Percentiles rank a stretch among this genome's conserved stretches.
These are phyloP conservation scores for Cercospora brassicicola DNA, from an alignment of 2,329 filamentous ascomycete species.

Conservation along the genomic window DNA sequence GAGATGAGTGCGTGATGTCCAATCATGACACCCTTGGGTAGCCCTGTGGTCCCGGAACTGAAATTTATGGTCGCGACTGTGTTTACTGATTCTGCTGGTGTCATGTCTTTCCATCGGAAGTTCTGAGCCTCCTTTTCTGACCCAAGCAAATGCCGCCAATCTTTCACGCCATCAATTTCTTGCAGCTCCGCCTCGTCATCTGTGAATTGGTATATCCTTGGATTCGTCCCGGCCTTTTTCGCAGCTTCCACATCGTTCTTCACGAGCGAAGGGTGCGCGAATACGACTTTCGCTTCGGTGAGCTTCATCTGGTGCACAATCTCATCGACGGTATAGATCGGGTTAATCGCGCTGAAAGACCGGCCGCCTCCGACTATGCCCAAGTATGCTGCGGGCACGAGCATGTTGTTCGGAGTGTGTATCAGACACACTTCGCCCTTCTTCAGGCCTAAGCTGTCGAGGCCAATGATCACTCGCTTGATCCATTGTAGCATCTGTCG, in stretches of 20 bases:
- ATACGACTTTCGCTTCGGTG: slow-evolving; percentile 45
- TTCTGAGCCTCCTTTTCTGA: slow-evolving; percentile 38
- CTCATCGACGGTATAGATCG: slow-evolving; percentile 54
- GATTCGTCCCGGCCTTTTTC: slow-evolving; percentile 49
- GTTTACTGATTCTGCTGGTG: slow-evolving; percentile 49
- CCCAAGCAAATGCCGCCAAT: slow-evolving; percentile 38
- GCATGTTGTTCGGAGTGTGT: slow-evolving; percentile 57
- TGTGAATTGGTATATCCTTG: slow-evolving; percentile 48
- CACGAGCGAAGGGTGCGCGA: slow-evolving; percentile 51
- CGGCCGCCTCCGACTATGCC: slow-evolving; percentile 55
- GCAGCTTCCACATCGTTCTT: slow-evolving; percentile 53
- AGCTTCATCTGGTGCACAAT: slow-evolving; percentile 52
- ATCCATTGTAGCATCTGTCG: slow-evolving; percentile 53
- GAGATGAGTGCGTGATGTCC: slow-evolving; percentile 35
- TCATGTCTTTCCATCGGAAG: slow-evolving; percentile 57
- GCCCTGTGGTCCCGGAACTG: slow-evolving; percentile 72
- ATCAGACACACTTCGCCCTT: slow-evolving; percentile 56
- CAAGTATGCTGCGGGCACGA: slow-evolving; percentile 56
- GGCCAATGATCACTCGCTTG: slow-evolving; percentile 53
- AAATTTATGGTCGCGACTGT: slow-evolving; percentile 69
- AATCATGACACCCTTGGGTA: slow-evolving; percentile 45
- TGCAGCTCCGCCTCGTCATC: slow-evolving; percentile 35
- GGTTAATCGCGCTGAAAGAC: slow-evolving; percentile 57
- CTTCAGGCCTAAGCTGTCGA: slow-evolving; percentile 49
- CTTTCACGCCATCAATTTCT: slow-evolving; percentile 45